Percentiles rank a stretch among this genome's conserved stretches.
Evolutionary conservation across 805 yeast species (phyloP).

Genomic region (Zygoascus bituminiphila): DNA sequence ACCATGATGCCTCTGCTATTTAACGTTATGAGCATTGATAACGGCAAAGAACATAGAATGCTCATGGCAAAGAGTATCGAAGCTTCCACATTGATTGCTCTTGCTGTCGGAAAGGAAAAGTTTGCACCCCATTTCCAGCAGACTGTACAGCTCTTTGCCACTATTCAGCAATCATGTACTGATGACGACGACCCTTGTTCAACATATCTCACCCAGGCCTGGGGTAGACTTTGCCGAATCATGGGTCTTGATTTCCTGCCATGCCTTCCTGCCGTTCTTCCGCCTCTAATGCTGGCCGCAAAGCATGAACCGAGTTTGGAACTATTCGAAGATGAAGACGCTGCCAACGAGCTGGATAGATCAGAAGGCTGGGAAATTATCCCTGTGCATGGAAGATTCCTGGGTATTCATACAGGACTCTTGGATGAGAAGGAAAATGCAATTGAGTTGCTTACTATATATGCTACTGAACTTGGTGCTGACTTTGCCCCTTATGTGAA

Average conservation of each 20-base stretch:
- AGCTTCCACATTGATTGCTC: constrained; percentile 88
- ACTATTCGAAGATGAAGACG: constrained; percentile 79
- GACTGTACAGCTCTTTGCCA: constrained; percentile 60
- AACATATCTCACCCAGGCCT: constrained; percentile 83
- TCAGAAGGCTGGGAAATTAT: constrained; percentile 95
- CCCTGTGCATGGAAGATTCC: constrained; percentile 80
- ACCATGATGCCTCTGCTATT: constrained; percentile 85
- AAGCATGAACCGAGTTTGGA: constrained; percentile 85
- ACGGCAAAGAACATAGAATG: constrained; percentile 68
- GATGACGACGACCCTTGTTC: constrained; percentile 80
- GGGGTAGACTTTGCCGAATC: constrained; percentile 89
- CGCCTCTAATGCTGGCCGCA: constrained; percentile 81
- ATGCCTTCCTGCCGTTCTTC: constrained; percentile 72
- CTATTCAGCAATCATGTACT: constrained; percentile 46
- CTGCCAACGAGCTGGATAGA: constrained; percentile 67
- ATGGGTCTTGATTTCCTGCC: constrained; percentile 83
- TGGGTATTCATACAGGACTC: constrained; percentile 91
- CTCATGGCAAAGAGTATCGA: constrained; percentile 91
- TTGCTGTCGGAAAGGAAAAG: constrained; percentile 90
- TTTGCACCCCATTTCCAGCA: constrained; percentile 69
- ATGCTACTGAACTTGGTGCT: constrained; percentile 76
- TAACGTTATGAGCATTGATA: constrained; percentile 68
- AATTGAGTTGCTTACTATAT: constrained; percentile 75
- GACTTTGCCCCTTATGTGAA: constrained; percentile 77
- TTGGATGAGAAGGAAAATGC: constrained; percentile 91